phyloP scores from a whole-genome alignment of 306 rosid genomes.

The Sphenostylis stenocarpa region DNA sequence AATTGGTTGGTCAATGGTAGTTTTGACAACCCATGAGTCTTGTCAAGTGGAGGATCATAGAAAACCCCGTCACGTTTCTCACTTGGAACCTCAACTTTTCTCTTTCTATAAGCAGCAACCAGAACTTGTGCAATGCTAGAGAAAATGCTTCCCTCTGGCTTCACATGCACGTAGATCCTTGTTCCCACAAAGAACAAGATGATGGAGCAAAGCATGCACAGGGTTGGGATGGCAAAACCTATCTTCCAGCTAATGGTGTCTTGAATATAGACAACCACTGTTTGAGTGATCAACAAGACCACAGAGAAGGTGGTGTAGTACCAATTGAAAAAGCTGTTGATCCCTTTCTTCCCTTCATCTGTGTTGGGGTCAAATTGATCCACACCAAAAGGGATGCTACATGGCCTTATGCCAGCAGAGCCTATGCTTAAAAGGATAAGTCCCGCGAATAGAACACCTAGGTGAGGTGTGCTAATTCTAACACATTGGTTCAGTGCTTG shows the following conservation, averaged over 20 bases:
- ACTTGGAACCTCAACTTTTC: constrained; percentile 44
- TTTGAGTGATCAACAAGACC: constrained; percentile 46
- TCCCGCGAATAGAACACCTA: constrained; percentile 50
- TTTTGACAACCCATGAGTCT: constrained; percentile 37
- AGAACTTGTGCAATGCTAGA: constrained; percentile 60
- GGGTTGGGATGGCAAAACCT: constrained; percentile 72
- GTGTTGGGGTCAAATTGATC: constrained; percentile 78
- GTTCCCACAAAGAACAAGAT: constrained; percentile 57
- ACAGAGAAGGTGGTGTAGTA: constrained; percentile 49
- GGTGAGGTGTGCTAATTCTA: constrained; percentile 35
- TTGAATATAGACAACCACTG: constrained; percentile 68
- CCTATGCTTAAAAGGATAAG: constrained; percentile 59
- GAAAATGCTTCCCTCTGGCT: constrained; percentile 70
- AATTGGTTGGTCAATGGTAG: constrained; percentile 62
- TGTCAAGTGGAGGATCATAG: constrained; percentile 61
- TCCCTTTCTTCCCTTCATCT: constrained; percentile 59
- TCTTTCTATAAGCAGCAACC: constrained; percentile 64
- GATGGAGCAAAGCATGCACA: constrained; percentile 58
- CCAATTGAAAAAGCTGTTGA: constrained; percentile 73
- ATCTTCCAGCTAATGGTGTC: constrained; percentile 77
- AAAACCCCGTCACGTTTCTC: constrained; percentile 19
- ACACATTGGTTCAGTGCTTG: constrained; percentile 43
- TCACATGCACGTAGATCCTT: constrained; percentile 51
- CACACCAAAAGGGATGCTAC: constrained; percentile 81
- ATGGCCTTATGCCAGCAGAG: constrained; percentile 73